phyloP scores from a whole-genome alignment of 2,329 filamentous ascomycete species.

The Pestalotiopsis fici region DNA sequence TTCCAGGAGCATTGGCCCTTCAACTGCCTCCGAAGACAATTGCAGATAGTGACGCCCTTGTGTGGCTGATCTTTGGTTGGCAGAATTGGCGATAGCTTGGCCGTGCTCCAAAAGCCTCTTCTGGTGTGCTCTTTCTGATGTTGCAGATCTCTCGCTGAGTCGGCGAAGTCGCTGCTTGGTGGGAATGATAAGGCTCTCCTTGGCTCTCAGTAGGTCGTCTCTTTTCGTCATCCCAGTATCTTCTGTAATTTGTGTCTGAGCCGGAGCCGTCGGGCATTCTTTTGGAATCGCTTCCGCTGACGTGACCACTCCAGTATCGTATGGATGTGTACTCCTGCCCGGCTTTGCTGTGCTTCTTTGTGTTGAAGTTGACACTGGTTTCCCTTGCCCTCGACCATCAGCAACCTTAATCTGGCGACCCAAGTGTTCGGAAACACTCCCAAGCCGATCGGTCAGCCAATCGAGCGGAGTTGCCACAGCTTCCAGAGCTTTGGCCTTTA shows the following conservation, averaged over 20 bases:
- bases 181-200: background rate
- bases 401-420: constrained; percentile 20
- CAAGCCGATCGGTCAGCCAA: constrained; percentile 23
- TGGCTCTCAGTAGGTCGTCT: background rate
- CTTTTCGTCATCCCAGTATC: background rate
- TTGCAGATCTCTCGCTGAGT: background rate
- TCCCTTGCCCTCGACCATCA: constrained; percentile 15
- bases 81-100: background rate
- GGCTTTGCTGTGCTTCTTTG: constrained; percentile 15
- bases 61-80: background rate
- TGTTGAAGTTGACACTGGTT: constrained; percentile 6
- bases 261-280: background rate
- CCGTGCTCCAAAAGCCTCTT: background rate
- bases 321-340: constrained; percentile 30
- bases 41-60: background rate
- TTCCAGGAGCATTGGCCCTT: background rate
- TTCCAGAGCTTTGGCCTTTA: constrained; percentile 18
- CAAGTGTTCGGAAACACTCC: constrained; percentile 22
- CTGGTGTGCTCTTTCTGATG: background rate
- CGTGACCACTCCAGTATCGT: constrained; percentile 24
- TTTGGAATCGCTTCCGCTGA: background rate
- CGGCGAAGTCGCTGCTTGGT: background rate
- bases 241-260: background rate
- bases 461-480: constrained; percentile 17
- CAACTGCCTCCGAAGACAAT: background rate